A percentile compares a stretch with the other conserved stretches of the same genome.
Evolutionary conservation across 2,329 filamentous ascomycete genomes (phyloP).

Genomic region (Fonsecaea erecta): DNA sequence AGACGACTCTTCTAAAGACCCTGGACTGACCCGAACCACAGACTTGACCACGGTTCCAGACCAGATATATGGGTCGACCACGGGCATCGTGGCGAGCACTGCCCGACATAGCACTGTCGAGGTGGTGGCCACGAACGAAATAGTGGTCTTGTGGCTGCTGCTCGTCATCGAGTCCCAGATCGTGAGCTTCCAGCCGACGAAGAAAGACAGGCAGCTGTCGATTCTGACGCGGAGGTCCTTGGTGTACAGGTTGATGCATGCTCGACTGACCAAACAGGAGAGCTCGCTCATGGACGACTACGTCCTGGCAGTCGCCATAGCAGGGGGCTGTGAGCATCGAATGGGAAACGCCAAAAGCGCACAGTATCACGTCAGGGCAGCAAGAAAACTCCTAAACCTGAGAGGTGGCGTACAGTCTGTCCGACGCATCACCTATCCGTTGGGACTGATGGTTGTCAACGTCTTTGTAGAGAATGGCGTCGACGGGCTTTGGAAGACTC

Average conservation of each 20-base stretch:
- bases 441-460: slow-evolving; percentile 18
- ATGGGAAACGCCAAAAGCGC: slow-evolving; percentile 10
- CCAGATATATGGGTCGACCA: slow-evolving; percentile 13
- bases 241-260: slow-evolving; percentile 17
- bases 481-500: slow-evolving; percentile 5
- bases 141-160: slow-evolving; percentile 14
- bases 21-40: neutral
- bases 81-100: slow-evolving; percentile 7
- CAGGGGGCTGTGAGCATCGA: slow-evolving; percentile 12
- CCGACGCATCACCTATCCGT: slow-evolving; percentile 8
- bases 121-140: slow-evolving; percentile 9
- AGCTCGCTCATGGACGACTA: slow-evolving; percentile 10
- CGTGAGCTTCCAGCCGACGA: slow-evolving; percentile 18
- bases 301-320: slow-evolving; percentile 9
- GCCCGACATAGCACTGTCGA: slow-evolving; percentile 1
- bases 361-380: slow-evolving; percentile 13
- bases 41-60: slow-evolving; percentile 19
- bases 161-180: slow-evolving; percentile 21
- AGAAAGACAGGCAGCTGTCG: slow-evolving; percentile 13
- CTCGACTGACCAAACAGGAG: neutral
- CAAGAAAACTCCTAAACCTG: slow-evolving; percentile 6
- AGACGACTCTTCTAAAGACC: neutral
- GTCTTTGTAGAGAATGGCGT: slow-evolving; percentile 15
- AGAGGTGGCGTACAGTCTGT: slow-evolving; percentile 5
- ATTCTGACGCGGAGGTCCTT: slow-evolving; percentile 5